Evolutionary conservation across 305 asterid species (phyloP).

Genomic region (Stenogyne calaminthoides): DNA sequence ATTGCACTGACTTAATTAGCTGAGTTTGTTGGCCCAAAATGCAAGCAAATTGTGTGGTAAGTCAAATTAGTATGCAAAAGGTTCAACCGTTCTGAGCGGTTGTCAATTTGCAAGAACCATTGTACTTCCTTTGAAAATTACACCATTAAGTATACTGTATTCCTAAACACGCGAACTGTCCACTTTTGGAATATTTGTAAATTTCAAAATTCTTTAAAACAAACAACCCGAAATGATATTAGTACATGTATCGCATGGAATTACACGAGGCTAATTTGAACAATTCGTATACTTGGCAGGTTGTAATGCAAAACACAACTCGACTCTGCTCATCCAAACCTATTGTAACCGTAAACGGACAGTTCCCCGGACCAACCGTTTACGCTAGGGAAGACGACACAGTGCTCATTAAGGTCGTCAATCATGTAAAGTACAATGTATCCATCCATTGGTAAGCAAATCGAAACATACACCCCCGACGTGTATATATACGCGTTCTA

Average conservation of each 20-base stretch:
- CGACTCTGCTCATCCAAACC: slow-evolving; percentile 73
- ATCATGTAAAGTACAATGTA: slow-evolving; percentile 87
- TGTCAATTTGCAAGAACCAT: background rate
- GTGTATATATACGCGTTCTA: no score
- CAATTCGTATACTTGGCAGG: slow-evolving; percentile 43
- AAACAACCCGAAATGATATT: background rate
- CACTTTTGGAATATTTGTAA: no score
- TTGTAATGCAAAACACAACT: slow-evolving; percentile 62
- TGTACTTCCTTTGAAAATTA: no score
- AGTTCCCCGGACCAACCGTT: slow-evolving; percentile 87
- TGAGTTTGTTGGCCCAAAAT: slow-evolving; percentile 29
- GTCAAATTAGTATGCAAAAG: slow-evolving; percentile 16
- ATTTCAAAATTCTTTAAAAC: background rate
- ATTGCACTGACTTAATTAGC: slow-evolving; percentile 1
- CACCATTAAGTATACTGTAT: no score
- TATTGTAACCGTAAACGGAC: slow-evolving; percentile 75
- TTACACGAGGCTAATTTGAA: background rate
- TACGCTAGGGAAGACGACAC: slow-evolving; percentile 89
- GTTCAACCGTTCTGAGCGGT: slow-evolving; percentile 20
- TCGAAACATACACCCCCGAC: background rate
- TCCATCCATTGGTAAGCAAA: slow-evolving; percentile 78
- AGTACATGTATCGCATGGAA: background rate
- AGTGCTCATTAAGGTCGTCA: slow-evolving; percentile 70
- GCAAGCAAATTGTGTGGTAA: slow-evolving; percentile 12
- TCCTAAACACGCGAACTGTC: no score